Evolutionary conservation across 768 basidiomycete species (phyloP), one percentile per base, ranked within the genome.

Genomic region (Hemileccinum rubropunctum): DNA sequence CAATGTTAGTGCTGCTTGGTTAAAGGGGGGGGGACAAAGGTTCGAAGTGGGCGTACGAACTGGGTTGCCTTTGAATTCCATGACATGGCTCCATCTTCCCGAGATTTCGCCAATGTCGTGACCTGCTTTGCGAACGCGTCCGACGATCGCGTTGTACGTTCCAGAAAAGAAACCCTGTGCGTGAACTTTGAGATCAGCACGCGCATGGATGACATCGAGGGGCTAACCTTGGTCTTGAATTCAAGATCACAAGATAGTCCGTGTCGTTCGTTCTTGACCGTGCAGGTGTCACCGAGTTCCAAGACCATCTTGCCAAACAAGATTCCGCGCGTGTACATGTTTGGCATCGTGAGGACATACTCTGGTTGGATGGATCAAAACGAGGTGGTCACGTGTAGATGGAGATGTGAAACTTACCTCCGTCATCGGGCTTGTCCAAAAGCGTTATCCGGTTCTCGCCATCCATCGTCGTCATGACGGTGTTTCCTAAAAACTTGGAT

Each of bases 401-500:
- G 14, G 13, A 40, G 6, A 53, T 58, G 28, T 30, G 42, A 54
- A 48, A 76, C 84, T 63, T 67, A 91, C 92, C 83, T 53, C 93
- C 91, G 71, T 94, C 92, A 11, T 89, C 87, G 0, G 86, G 90
- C 42, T 80, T 81, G 37, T 88, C 89, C 68, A 95, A 76, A 17
- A 98, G 73, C 41, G 78, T 80, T 55, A 98, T 83, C 47, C 94
- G 78, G 65, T 94, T 95, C 73, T 95, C 91, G 46, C 95, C 95
- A 62, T 97, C 95, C 94, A 98, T 95, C 41, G 79, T 85, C 23
- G 94, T 99, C 45, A 91, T 89, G 14, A 97, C 97, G 54, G 88
- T 91, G 71, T 99, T 99, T 2, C 97, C 97, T 50, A 99, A 77
- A 70, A 99, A 99, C 67, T 85, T 92, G 43, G 88, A 91, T 71